phyloP scores from a whole-genome alignment of 2,329 filamentous ascomycete genomes.

The Zymoseptoria brevis region DNA sequence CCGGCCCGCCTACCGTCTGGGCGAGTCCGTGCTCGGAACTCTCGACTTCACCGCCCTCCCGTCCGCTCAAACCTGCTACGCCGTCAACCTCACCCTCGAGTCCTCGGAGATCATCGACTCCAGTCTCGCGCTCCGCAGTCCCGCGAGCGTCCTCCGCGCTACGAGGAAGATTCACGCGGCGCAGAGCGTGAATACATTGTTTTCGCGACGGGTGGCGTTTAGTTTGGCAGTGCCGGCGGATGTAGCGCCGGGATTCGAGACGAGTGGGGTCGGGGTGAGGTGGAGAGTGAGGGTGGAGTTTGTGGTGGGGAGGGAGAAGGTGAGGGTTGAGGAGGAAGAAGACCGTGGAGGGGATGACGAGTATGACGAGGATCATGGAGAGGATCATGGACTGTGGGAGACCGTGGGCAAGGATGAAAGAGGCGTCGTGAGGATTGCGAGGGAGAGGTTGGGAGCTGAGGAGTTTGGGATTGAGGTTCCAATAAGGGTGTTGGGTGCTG shows the following conservation, averaged over 20 bases:
- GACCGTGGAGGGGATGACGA: slow-evolving; percentile 44
- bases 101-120: slow-evolving; percentile 76
- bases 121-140: slow-evolving; percentile 72
- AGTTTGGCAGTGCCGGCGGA: slow-evolving; percentile 71
- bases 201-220: slow-evolving; percentile 70
- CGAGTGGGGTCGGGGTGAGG: slow-evolving; percentile 74
- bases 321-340: slow-evolving; percentile 32
- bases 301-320: slow-evolving; percentile 50
- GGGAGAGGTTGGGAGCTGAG: slow-evolving; percentile 28
- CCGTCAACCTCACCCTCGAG: slow-evolving; percentile 75
- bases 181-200: slow-evolving; percentile 74
- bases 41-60: slow-evolving; percentile 62
- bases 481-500: slow-evolving; percentile 29
- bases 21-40: slow-evolving; percentile 74
- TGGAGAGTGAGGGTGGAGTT: slow-evolving; percentile 93
- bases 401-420: slow-evolving; percentile 29
- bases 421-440: slow-evolving; percentile 27
- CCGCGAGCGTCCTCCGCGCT: slow-evolving; percentile 76
- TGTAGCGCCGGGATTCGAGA: slow-evolving; percentile 86
- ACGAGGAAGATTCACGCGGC: slow-evolving; percentile 75
- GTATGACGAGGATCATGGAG: slow-evolving; percentile 18
- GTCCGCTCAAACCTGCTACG: slow-evolving; percentile 64
- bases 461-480: slow-evolving; percentile 33
- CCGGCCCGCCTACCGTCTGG: slow-evolving; percentile 78
- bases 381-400: neutral